These are phyloP conservation scores for Talaromyces atroroseus DNA, from an alignment of 2,329 filamentous ascomycete species.

Conservation along the genomic window DNA sequence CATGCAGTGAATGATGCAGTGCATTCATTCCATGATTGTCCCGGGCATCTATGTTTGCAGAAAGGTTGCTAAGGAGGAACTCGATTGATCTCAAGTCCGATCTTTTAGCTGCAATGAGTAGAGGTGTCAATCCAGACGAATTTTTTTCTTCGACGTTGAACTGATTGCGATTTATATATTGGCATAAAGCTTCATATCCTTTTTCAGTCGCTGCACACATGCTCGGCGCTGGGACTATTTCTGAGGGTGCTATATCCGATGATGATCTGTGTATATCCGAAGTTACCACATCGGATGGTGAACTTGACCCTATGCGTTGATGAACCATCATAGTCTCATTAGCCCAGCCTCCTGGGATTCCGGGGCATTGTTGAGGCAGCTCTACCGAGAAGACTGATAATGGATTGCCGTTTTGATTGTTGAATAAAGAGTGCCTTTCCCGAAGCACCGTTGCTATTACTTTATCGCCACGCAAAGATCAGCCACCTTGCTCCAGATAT, in stretches of 20 bases:
- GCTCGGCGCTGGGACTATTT: not conserved
- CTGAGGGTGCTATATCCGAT: not conserved
- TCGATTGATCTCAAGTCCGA: not conserved
- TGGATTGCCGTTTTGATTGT: not conserved
- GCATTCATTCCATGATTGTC: not conserved
- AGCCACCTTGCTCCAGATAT: not conserved
- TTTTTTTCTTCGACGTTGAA: constrained; percentile 1
- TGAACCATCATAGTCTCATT: not conserved
- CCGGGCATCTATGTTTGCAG: not conserved
- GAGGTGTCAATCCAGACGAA: not conserved
- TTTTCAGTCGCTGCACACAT: too few relatives aligned
- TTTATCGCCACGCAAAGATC: not conserved
- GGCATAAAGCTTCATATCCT: not conserved
- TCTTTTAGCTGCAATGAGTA: not conserved
- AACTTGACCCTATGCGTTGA: not conserved
- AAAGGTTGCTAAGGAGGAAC: not conserved
- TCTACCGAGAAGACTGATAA: not conserved
- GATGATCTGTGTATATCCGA: not conserved
- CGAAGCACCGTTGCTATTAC: not conserved
- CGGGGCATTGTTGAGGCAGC: not conserved
- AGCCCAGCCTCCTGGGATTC: not conserved
- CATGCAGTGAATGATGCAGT: not conserved
- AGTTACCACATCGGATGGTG: not conserved
- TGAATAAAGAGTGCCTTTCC: not conserved
- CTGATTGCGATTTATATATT: not conserved